phyloP scores from a whole-genome alignment of 257 asterid genomes.

The Avicennia marina region DNA sequence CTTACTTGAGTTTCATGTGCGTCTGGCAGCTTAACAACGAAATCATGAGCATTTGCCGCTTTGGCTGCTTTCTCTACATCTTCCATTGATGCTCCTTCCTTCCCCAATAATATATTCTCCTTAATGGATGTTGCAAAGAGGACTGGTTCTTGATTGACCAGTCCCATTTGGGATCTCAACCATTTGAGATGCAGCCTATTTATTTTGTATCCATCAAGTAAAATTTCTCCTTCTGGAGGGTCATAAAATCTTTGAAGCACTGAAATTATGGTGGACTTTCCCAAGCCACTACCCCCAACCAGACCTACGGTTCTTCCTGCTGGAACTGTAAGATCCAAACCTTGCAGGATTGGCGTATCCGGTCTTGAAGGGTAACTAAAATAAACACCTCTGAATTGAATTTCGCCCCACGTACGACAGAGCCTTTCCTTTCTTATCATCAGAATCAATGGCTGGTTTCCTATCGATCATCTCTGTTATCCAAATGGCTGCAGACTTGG shows the following conservation, averaged over 20 bases:
- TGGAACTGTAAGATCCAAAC: constrained; percentile 52
- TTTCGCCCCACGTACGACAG: constrained; percentile 72
- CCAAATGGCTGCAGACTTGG: constrained; percentile 64
- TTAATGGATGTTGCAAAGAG: constrained; percentile 76
- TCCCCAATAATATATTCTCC: constrained; percentile 71
- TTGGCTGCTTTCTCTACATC: constrained; percentile 60
- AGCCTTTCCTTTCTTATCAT: constrained; percentile 77
- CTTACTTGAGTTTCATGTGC: constrained; percentile 72
- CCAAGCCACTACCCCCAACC: constrained; percentile 80
- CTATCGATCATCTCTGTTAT: constrained; percentile 75
- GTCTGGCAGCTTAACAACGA: constrained; percentile 54
- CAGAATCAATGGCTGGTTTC: constrained; percentile 51
- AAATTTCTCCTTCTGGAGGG: constrained; percentile 67
- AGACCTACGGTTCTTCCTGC: constrained; percentile 64
- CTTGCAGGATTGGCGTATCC: constrained; percentile 49
- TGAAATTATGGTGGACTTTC: constrained; percentile 66
- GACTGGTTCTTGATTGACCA: constrained; percentile 81
- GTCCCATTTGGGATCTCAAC: constrained; percentile 76
- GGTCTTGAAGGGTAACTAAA: constrained; percentile 78
- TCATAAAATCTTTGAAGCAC: constrained; percentile 69
- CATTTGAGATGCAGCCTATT: constrained; percentile 69
- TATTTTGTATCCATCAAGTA: constrained; percentile 67
- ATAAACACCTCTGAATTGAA: constrained; percentile 56
- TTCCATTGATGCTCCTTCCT: constrained; percentile 64
- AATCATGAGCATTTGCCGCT: constrained; percentile 77